A percentile compares a stretch with the other conserved stretches of the same genome.
phyloP scores from a whole-genome alignment of 2,329 filamentous ascomycete genomes.

The Dactylellina leptospora region DNA sequence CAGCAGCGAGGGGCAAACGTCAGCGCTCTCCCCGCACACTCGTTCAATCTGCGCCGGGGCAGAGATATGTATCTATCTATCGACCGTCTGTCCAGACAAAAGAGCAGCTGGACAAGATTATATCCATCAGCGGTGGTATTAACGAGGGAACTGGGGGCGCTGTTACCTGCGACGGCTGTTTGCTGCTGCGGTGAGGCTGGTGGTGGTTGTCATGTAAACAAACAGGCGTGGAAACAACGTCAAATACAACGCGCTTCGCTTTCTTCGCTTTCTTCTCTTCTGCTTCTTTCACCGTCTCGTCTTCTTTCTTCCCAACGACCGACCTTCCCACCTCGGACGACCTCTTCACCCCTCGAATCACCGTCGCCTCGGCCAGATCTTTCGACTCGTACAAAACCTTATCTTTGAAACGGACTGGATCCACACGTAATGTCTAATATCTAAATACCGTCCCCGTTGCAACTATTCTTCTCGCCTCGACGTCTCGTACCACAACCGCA shows the following conservation, averaged over 20 bases:
- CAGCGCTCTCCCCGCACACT: not conserved
- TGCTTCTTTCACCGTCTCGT: not conserved
- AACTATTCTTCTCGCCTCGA: not conserved
- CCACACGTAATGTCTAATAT: slow-evolving; percentile 15
- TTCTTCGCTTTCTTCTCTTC: slow-evolving; percentile 10
- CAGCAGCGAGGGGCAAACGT: no score
- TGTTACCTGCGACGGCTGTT: not conserved
- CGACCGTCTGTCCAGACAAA: not conserved
- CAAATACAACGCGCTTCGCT: slow-evolving; percentile 22
- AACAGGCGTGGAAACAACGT: slow-evolving; percentile 4
- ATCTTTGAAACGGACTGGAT: not conserved
- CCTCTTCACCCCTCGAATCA: not conserved
- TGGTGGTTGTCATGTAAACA: slow-evolving; percentile 25
- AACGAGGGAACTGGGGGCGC: no score
- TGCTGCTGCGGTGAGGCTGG: no score
- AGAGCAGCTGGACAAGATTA: no score
- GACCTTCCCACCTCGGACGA: no score
- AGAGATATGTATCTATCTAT: not conserved
- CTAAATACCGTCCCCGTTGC: not conserved
- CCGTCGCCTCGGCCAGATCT: slow-evolving; percentile 6
- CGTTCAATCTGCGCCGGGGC: no score
- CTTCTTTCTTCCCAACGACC: slow-evolving; percentile 8
- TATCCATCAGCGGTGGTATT: no score
- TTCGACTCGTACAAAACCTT: slow-evolving; percentile 1
- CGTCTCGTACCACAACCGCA: not conserved